Evolutionary conservation across 164 flowering plant species (phyloP).

Genomic region (Kalanchoe fedtschenkoi): DNA sequence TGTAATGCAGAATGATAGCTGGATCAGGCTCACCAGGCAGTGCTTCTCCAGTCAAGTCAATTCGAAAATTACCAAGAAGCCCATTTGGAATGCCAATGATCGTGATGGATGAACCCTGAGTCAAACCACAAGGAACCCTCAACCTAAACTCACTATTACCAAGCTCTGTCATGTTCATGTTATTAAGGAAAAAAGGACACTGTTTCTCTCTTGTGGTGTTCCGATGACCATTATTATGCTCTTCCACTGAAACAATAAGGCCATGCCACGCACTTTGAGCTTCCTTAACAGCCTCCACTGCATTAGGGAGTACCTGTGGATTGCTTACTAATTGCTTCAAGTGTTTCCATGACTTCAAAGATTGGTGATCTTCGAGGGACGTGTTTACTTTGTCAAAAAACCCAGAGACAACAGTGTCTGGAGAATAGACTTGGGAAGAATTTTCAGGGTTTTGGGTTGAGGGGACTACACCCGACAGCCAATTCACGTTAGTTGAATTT

Average conservation of each 20-base stretch:
- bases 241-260: conserved; percentile 54
- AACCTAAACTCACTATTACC: conserved; percentile 38
- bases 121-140: conserved; percentile 79
- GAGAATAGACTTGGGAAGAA: conserved; percentile 37
- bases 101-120: conserved; percentile 91
- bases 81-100: conserved; percentile 88
- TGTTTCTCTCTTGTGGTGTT: conserved; percentile 56
- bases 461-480: conserved; percentile 34
- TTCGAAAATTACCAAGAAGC: conserved; percentile 80
- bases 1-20: conserved; percentile 83
- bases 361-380: conserved; percentile 41
- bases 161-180: conserved; percentile 50
- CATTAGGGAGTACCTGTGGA: conserved; percentile 61
- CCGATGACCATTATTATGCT: conserved; percentile 14
- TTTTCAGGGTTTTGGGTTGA: conserved; percentile 38
- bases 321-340: conserved; percentile 43
- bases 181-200: conserved; percentile 59
- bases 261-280: conserved; percentile 75
- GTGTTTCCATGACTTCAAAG: conserved; percentile 68
- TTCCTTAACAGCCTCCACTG: conserved; percentile 75
- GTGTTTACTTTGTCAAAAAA: conserved; percentile 52
- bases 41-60: conserved; percentile 77
- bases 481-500: conserved; percentile 53
- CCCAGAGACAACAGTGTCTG: conserved; percentile 31
- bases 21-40: conserved; percentile 98